Base-by-base conservation (phyloP, 306 rosid species). In the Trifolium dubium region DNA sequence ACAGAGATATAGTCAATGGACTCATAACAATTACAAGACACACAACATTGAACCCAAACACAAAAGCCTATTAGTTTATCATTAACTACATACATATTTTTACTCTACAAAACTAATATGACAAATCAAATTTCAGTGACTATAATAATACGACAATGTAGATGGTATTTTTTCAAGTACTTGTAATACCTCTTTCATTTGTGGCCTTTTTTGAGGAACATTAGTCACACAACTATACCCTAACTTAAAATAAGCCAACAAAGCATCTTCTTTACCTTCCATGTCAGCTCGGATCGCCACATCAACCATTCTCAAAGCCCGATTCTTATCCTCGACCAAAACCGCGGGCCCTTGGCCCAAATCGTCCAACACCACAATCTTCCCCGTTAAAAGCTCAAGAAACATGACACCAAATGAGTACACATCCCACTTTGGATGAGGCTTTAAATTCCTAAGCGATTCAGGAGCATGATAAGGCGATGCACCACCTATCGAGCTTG, bases 381-480 rank as follows among this genome's bases (percentile, higher is more conserved):
- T 94, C 12, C 97, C 99, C 0, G 99, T 92, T 8, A 94, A 64
- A 2, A 94, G 64, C 74, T 94, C 99, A 0, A 94, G 90, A 82
- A 92, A 85, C 23, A 94, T 85, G 32, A 90, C 88, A 58, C 99
- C 99, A 56, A 94, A 94, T 0, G 99, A 88, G 85, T 86, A 94
- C 10, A 87, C 96, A 5, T 94, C 99, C 99, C 97, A 92, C 70
- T 91, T 94, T 4, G 96, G 88, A 68, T 77, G 86, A 28, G 99
- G 89, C 85, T 94, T 94, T 2, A 94, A 19, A 90, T 86, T 94
- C 73, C 96, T 78, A 3, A 92, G 92, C 0, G 97, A 89, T 74
- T 94, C 99, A 0, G 97, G 99, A 6, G 97, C 96, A 12, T 70
- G 85, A 64, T 94, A 94, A 7, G 95, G 95, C 0, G 97, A 94